Base-by-base conservation (phyloP, 108 stramenopile genomes). In the Cylindrotheca closterium region DNA sequence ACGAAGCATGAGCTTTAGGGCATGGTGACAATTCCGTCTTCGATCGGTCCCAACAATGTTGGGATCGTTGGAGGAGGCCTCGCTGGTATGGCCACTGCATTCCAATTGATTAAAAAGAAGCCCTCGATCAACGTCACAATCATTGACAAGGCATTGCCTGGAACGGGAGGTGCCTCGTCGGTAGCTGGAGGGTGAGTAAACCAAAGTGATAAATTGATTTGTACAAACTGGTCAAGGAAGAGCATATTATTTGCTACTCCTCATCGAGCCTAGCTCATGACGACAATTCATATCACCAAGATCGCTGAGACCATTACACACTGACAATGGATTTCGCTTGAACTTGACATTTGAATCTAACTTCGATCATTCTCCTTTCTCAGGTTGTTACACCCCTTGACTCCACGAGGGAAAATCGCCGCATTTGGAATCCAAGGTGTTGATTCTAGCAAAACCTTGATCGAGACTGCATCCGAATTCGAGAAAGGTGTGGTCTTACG, bases 161-260 rank as follows among this genome's bases (percentile, higher is more conserved):
- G 92, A 3, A 50, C 58, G 19, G 88, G 83, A 33, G 92, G 92
- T n/a, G 92, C 92, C 21, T 86, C 85, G 3, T 59, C 88, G 31
- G 89, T 93, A 19, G 92, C 92, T 46, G 92, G 92, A 29, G 92
- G 92, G 85, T 88, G 63, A 81, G 87, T 83, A 42, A 22, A 17
- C 5, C n/a, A n/a, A n/a, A n/a, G n/a, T 23, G 24, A 8, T 58
- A 22, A 49, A 47, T 27, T 24, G 4, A 21, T 7, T 48, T 26
- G n/a, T 31, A 4, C 57, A 34, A 51, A 5, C 58, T 59, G 27
- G 25, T 69, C 58, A 30, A 65, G 58, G 60, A 55, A 52, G 51
- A 33, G 32, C 32, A 51, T 21, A 75, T 27, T 83, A 80, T 83
- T 83, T 83, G 82, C 82, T 83, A 83, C 82, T 83, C 82, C 73